These are phyloP conservation scores for Eucalyptus victrix DNA, from an alignment of 345 rosid genomes.

Conservation along the genomic window DNA sequence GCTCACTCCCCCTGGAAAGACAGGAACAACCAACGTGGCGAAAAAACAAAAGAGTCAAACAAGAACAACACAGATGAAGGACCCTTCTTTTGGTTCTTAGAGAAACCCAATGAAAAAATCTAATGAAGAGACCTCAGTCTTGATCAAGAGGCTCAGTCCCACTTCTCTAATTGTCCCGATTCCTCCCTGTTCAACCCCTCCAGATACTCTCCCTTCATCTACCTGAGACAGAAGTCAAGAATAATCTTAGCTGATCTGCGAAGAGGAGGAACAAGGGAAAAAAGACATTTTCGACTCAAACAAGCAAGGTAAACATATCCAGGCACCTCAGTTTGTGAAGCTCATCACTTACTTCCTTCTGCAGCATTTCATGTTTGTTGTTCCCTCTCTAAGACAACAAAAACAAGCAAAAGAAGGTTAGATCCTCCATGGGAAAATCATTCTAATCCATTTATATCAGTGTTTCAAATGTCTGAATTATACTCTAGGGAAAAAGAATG, in stretches of 20 bases:
- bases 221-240: not conserved
- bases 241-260: not conserved
- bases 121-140: not conserved
- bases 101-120: not conserved
- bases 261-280: not conserved
- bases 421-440: not conserved
- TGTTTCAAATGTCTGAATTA: not conserved
- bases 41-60: not conserved
- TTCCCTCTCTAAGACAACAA: not conserved
- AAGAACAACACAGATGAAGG: not conserved
- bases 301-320: not conserved
- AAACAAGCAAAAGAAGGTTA: not conserved
- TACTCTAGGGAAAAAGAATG: not conserved
- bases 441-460: not conserved
- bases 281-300: not conserved
- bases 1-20: not conserved
- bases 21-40: not conserved
- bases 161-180: not conserved
- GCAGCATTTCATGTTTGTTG: not conserved
- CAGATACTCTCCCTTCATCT: slow-evolving; percentile 8
- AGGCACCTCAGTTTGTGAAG: not conserved
- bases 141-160: not conserved
- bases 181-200: slow-evolving; percentile 7
- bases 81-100: not conserved
- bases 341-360: not conserved